Evolutionary conservation across 1,284 basidiomycete species (phyloP), one percentile per base, ranked within the genome.

Genomic region (Austropuccinia psidii): DNA sequence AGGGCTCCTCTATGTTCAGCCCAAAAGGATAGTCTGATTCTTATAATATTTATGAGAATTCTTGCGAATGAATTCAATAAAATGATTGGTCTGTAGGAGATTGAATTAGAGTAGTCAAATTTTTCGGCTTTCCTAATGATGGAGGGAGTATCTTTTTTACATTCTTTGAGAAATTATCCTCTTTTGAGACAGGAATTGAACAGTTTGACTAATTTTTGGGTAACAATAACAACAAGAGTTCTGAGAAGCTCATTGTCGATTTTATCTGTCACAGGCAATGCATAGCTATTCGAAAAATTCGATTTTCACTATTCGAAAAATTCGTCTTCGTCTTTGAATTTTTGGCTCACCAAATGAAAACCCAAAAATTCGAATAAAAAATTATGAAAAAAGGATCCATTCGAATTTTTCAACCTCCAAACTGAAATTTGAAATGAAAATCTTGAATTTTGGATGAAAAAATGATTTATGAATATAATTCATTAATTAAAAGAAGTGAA

Each of bases 1-100:
- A 57, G 33, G 11, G 47, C 13, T 17, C 47, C 15, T 2, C 41
- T 47, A 1, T 50, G 17, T 13, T 69, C 54, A 3, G 31, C 33
- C 54, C 33, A 69, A 39, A 57, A 41, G 11, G 43, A 43, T 7
- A 69, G 52, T 4, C 41, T 17, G 8, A 57, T 41, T 27, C 35
- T 69, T 5, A 69, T n/a, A 8, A 69, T n/a, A 11, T 55, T 60
- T 39, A 61, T 58, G 24, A 72, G 43, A 3, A 72, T 9, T 49
- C 62, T 67, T 0, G 47, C 64, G 11, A 67, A 1, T 11, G 47
- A 49, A 21, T 49, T 49, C 1, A 67, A 27, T 3, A 67, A 19
- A 4, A 49, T 33, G 9, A 67, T 67, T 7, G 65, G 65, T n/a
- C 33, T 0, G 19, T 67, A 67, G 13, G 65, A 47, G 4, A 35